Evolutionary conservation across 2,329 filamentous ascomycete genomes (phyloP), one percentile per base, ranked within the genome.

Genomic region (Fusarium tricinctum): DNA sequence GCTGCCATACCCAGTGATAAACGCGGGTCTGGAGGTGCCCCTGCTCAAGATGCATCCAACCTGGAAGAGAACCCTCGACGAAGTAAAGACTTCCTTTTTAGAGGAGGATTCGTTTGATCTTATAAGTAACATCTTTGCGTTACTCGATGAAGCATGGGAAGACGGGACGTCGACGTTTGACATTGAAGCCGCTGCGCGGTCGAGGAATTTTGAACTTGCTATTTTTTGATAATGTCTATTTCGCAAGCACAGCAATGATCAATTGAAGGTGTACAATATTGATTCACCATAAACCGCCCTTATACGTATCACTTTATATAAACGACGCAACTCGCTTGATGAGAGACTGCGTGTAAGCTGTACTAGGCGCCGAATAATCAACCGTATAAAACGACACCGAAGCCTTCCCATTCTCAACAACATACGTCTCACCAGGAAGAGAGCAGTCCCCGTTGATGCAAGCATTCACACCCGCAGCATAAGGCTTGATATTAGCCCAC

Each of bases 361-460:
- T 69, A 44, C 45, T 73, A 3, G 84, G 84, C 8, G 84, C 83
- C 68, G 81, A 80, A 63, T 85, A 85, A 57, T 86, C 84, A 20
- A 85, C 79, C 0, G 82, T 84, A 59, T 85, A 86, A 0, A 85
- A 75, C 1, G 77, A 81, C 4, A 86, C 79, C 15, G 77, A 77
- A 4, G 80, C 74, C 40, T 78, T 81, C 0, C 81, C 81, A 15
- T 77, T 75, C 49, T 80, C 77, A 13, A 86, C 78, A 3, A 85
- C 77, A 39, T 78, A 79, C 1, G 83, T 85, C 78, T 87, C 84
- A 0, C 84, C 83, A 0, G 83, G 82, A n/a, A 86, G 71, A 8
- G 73, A 75, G 71, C 83, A 85, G 55, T 86, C 81, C 1, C 84
- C 85, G 48, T 86, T 85, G 66, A 85, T 82, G 58, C 83, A 85